Evolutionary conservation across 257 asterid genomes (phyloP), one percentile per base, ranked within the genome.

Genomic region (Nicotiana noctiflora): DNA sequence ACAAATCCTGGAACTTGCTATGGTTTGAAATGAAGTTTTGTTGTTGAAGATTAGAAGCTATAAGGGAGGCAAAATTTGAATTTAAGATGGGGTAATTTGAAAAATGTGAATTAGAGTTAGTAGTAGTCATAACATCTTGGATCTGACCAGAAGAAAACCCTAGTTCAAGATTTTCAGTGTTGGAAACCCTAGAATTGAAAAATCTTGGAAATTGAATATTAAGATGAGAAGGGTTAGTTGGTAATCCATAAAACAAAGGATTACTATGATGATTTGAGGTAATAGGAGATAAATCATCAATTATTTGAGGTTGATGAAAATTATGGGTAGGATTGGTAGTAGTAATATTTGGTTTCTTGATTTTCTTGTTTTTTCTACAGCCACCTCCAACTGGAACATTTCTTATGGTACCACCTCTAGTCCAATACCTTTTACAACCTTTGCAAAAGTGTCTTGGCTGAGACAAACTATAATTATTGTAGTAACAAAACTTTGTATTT

Each of bases 351-450:
- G 82, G 84, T 59, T 84, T 65, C 29, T 83, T 83, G 11, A 85
- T 61, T 80, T 86, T 83, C 59, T 85, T 88, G 70, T 85, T 88
- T 62, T 86, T 82, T 81, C 87, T 70, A 70, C 84, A 88, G 5
- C 88, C 86, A 31, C 88, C 91, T 1, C 91, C 91, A n/a, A 88
- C 89, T 4, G 91, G 91, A 46, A 88, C 91, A 62, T 83, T 85
- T 21, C 90, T 77, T 12, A 86, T 56, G 12, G 91, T 83, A 15
- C 91, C 91, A 29, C 91, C 91, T 78, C 89, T 77, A 4, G 91
- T 86, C 91, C 91, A 88, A 79, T 88, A 88, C 83, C 88, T 84
- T 80, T 86, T 86, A 67, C 91, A 88, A 51, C 87, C 80, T 64
- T 88, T 88, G 60, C 91, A 88, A 34, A 86, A 86, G 74, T 88